phyloP scores from a whole-genome alignment of 495 filamentous ascomycete species.

The Lasiosphaeris hirsuta region DNA sequence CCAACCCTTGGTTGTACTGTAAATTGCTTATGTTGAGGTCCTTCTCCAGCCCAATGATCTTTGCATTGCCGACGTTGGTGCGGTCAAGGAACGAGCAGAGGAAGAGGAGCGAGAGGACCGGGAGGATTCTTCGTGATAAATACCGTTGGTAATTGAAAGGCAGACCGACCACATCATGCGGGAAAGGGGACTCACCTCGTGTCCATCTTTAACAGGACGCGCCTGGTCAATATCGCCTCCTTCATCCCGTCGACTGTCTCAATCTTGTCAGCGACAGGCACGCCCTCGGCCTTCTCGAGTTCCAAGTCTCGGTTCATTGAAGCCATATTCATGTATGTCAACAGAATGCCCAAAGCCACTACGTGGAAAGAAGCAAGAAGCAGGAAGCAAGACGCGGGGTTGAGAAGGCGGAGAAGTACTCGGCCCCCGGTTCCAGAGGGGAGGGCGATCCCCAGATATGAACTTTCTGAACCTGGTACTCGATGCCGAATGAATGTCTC shows the following conservation, averaged over 20 bases:
- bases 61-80: conserved; percentile 80
- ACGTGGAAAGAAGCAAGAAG: neutral
- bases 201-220: conserved; percentile 25
- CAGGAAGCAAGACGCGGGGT: neutral
- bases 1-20: conserved; percentile 66
- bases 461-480: neutral
- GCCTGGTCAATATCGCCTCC: conserved; percentile 9
- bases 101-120: conserved; percentile 47
- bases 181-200: conserved; percentile 17
- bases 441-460: neutral
- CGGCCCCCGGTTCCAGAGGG: too few species aligned
- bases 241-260: neutral
- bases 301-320: neutral
- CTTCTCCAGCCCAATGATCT: conserved; percentile 64
- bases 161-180: conserved; percentile 26
- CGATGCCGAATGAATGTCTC: neutral
- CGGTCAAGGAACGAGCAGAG: conserved; percentile 71
- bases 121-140: conserved; percentile 39
- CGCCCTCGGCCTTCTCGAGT: conserved; percentile 5
- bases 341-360: neutral
- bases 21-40: conserved; percentile 60
- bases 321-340: neutral
- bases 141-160: too few species aligned
- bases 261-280: conserved; percentile 3
- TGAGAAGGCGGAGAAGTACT: too few species aligned